Base-by-base conservation (phyloP, 257 asterid genomes). In the Rhazya stricta region DNA sequence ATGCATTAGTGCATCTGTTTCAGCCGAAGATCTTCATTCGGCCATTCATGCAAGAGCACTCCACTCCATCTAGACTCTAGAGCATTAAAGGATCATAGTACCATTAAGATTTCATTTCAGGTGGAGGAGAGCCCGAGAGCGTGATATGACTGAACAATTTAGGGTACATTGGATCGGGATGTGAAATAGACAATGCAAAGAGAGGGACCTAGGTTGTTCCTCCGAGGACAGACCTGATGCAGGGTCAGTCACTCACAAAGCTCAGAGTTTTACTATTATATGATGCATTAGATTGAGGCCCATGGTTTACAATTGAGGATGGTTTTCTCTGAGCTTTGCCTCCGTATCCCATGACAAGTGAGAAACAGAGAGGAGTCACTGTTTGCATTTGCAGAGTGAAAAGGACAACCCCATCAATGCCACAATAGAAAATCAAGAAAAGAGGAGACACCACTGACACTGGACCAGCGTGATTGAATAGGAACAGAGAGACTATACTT, bases 371-470 rank as follows among this genome's bases (percentile, higher is more conserved):
- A 53, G 36, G 34, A 34, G 79, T 8, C 69, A 67, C 45, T 5
- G 45, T 63, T 62, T 34, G 27, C 18, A 18, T 23, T 41, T 68
- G 71, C 77, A 80, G 73, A 13, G 37, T 30, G 85, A 76, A 74
- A 82, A 74, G 72, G 82, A 78, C 85, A 23, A 67, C 57, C 39
- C 67, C 58, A 67, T 70, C 73, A 78, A 76, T 78, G 48, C 76
- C 50, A 34, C 34, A 11, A 10, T 13, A 27, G 0, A 34, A 15
- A 53, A 23, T 27, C 56, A 36, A 25, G 16, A 27, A 7, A 69
- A 45, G 34, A 7, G 16, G 11, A 27, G 36, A 45, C 39, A 34
- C 13, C 9, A 19, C 36, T 53, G 56, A 13, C 42, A 32, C 39
- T 23, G 58, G 37, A 32, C 57, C 30, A 27, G 29, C 53, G 76